These are phyloP conservation scores for Venturiaceae sp. DNA, from an alignment of 2,329 filamentous ascomycete genomes.

Conservation along the genomic window DNA sequence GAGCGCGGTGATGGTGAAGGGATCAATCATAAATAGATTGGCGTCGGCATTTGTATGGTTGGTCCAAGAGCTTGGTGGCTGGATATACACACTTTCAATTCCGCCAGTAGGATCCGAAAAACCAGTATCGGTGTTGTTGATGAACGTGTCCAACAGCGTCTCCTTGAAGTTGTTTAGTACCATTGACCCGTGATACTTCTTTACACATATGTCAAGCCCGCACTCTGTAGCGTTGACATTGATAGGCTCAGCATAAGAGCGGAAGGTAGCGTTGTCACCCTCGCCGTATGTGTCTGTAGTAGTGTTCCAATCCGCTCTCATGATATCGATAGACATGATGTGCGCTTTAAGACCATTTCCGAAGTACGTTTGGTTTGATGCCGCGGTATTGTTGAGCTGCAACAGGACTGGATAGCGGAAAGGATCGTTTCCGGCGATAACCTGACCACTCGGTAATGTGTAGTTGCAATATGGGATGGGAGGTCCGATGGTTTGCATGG, in stretches of 20 bases:
- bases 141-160: background rate
- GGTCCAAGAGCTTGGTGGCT: background rate
- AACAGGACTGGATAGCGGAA: background rate
- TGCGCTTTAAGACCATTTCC: background rate
- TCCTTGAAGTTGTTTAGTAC: background rate
- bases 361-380: background rate
- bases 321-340: background rate
- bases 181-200: constrained; percentile 3
- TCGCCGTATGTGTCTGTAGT: background rate
- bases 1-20: background rate
- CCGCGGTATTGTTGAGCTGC: constrained; percentile 3
- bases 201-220: background rate
- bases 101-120: background rate
- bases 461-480: constrained; percentile 2
- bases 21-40: background rate
- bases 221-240: constrained; percentile 1
- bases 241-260: background rate
- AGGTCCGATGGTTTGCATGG: background rate
- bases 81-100: background rate
- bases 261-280: background rate
- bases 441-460: background rate
- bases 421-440: background rate
- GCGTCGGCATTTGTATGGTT: background rate
- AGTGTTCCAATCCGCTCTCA: background rate
- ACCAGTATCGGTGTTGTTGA: background rate